Base-by-base conservation (phyloP, 83 land plant genomes). In the Picea mariana region DNA sequence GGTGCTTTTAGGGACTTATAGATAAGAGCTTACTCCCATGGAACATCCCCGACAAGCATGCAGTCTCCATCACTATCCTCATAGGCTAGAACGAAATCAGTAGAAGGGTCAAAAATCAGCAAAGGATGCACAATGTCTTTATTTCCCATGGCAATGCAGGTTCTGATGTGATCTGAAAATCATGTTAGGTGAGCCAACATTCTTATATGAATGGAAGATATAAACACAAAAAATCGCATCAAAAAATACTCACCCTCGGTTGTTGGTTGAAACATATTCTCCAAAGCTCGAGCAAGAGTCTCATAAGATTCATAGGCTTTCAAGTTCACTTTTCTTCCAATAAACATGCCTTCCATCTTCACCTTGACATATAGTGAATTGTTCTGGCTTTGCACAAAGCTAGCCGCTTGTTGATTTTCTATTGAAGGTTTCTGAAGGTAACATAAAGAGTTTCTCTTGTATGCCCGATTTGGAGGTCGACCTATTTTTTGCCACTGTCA, bases 391-490 rank as follows among this genome's bases (percentile, higher is more conserved):
- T 31, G 34, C 1, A 31, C 34, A 31, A 31, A 31, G 34, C 34
- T 31, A 80, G 13, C 62, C 27, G 17, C 67, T 6, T 42, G 5
- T 78, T 31, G 73, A 73, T 73, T 73, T 44, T 73, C 77, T 47
- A 52, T 23, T 40, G 15, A n/a, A 81, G 79, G 38, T 49, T 86
- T 92, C 24, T 79, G 81, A 49, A 31, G 83, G 88, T 82, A 85
- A 87, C 71, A 84, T 73, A 90, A 75, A 86, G 85, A 88, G 81
- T 82, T 88, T 81, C 81, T 90, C 34, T 31, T 31, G 34, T 31
- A 31, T 31, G 34, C 34, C 34, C 34, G 34, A 31, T 31, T 31
- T 31, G 34, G 34, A 31, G 34, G 34, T 1, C 34, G 34, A 31
- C 34, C 34, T 31, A 31, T 31, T 31, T 31, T 31, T 31, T 31